Evolutionary conservation across 345 rosid genomes (phyloP).

Genomic region (Anacardium occidentale): DNA sequence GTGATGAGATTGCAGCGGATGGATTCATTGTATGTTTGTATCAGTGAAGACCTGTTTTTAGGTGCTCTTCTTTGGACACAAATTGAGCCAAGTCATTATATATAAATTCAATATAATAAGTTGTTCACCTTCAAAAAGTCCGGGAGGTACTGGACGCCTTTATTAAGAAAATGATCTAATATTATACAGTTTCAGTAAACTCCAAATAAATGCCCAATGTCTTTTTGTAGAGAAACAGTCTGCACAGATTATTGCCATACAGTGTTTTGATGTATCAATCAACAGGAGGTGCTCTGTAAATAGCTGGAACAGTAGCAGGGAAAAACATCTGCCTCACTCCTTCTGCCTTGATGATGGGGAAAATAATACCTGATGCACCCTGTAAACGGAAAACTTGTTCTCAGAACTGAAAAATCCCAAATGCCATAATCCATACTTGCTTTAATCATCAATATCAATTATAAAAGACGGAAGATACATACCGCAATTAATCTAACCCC

Average conservation of each 20-base stretch:
- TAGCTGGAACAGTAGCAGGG: constrained; percentile 37
- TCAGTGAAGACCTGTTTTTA: too few species aligned
- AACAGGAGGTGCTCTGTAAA: constrained; percentile 28
- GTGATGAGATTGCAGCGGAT: too few species aligned
- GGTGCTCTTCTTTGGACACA: too few species aligned
- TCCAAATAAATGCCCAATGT: neutral
- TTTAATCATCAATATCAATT: neutral
- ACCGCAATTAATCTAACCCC: constrained; percentile 52
- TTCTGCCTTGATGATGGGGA: constrained; percentile 46
- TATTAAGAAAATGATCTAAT: neutral
- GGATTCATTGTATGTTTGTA: too few species aligned
- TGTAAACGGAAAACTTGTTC: constrained; percentile 13
- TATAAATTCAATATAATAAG: too few species aligned
- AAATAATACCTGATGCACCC: constrained; percentile 47
- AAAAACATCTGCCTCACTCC: constrained; percentile 53
- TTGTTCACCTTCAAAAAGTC: neutral
- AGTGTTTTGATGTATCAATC: neutral
- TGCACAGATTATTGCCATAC: neutral
- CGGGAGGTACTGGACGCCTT: neutral
- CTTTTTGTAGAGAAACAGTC: neutral
- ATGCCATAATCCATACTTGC: neutral
- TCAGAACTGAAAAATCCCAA: neutral
- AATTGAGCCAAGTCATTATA: too few species aligned
- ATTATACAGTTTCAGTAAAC: constrained; percentile 1
- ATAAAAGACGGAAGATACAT: constrained; percentile 5